These are phyloP conservation scores for Blastosporella zonata DNA, from an alignment of 1,284 basidiomycete genomes.

Conservation along the genomic window DNA sequence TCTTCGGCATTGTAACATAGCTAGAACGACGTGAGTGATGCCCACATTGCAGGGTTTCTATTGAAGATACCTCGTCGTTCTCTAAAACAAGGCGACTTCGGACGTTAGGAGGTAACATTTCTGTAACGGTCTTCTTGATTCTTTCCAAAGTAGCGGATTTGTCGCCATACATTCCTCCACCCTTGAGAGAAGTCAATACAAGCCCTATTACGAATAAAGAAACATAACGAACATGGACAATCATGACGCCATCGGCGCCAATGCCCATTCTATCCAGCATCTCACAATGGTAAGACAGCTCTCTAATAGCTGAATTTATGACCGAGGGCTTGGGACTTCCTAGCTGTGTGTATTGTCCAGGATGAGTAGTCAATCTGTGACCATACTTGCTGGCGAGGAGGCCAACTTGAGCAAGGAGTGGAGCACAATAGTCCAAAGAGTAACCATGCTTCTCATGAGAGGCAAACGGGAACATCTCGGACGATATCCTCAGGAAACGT, in stretches of 20 bases:
- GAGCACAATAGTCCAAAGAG: slow-evolving; percentile 65
- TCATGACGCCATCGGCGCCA: slow-evolving; percentile 73
- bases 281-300: slow-evolving; percentile 82
- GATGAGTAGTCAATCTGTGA: slow-evolving; percentile 84
- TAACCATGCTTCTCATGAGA: slow-evolving; percentile 83
- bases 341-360: slow-evolving; percentile 85
- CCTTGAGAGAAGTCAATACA: slow-evolving; percentile 31
- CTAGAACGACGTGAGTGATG: slow-evolving; percentile 33
- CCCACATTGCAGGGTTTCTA: background rate
- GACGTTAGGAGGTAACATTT: slow-evolving; percentile 58
- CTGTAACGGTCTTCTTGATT: slow-evolving; percentile 68
- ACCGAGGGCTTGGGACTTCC: slow-evolving; percentile 76
- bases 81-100: slow-evolving; percentile 80
- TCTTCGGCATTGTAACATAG: slow-evolving; percentile 89
- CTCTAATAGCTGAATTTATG: slow-evolving; percentile 71
- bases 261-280: slow-evolving; percentile 85
- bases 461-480: slow-evolving; percentile 90
- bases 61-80: slow-evolving; percentile 74
- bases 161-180: slow-evolving; percentile 80
- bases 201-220: background rate
- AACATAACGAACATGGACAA: slow-evolving; percentile 61
- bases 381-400: slow-evolving; percentile 73
- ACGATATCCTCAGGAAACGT: slow-evolving; percentile 80
- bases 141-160: slow-evolving; percentile 70
- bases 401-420: slow-evolving; percentile 55